Base-by-base conservation (phyloP, 2,329 filamentous ascomycete genomes). In the Atkinsonella hypoxylon region DNA sequence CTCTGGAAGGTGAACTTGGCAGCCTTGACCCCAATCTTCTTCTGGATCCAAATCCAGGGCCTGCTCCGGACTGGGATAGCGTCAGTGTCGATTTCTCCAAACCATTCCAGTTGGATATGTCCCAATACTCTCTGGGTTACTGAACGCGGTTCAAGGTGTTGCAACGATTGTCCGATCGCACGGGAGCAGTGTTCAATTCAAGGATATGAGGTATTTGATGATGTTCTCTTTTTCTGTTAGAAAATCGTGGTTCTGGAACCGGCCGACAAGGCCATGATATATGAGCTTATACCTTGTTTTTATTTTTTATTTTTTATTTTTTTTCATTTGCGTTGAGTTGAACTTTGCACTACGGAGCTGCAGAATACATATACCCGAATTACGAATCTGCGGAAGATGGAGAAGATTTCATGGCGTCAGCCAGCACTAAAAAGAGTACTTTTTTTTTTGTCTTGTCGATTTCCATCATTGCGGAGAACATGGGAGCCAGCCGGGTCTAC, bases 21-120 rank as follows among this genome's bases (percentile, higher is more conserved):
- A 65, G 62, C 7, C 49, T 64, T 18, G 60, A 68, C 42, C 58
- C 65, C n/a, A 54, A 57, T 32, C 43, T 62, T n/a, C 51, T 68
- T 11, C 45, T 64, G 32, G 57, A 65, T 30, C 49, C 57, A 15
- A 39, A 57, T 20, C 51, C 50, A 6, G 51, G 53, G 4, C 56
- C 59, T n/a, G 52, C 56, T 42, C 57, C 64, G 8, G 63, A 68
- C 52, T 77, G 76, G 72, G 76, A 79, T 36, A 74, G 79, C n/a
- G 60, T 75, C 38, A 60, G 69, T 4, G 59, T 63, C 0, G 72
- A 77, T 58, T 77, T 78, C 54, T 67, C 67, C 48, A 79, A 80
- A 61, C 70, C 75, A 0, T 77, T 79, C 54, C 59, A 69, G 55
- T 64, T 82, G 49, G 77, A 81, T 53, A 69, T 69, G 44, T 62